Conservation (phyloP, 106 monocot species). For the Acorus gramineus region DNA sequence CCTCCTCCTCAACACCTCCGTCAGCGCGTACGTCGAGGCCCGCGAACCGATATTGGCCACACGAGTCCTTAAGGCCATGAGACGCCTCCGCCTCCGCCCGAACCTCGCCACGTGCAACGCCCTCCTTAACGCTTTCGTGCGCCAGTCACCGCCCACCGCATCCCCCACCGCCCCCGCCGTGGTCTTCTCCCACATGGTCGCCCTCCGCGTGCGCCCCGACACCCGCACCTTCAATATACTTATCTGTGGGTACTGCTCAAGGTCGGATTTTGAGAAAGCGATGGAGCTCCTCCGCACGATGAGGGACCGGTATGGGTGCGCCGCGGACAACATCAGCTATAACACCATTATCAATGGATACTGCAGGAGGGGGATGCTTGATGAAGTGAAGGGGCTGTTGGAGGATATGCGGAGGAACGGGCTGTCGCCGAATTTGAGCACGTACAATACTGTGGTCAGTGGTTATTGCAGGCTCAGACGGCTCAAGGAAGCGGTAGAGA, state of each 20-base stretch:
- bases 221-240: slow-evolving; percentile 69
- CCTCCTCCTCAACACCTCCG: slow-evolving; percentile 44
- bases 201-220: slow-evolving; percentile 46
- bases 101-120: slow-evolving; percentile 37
- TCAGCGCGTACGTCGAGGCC: slow-evolving; percentile 38
- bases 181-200: slow-evolving; percentile 40
- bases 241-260: slow-evolving; percentile 33
- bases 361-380: slow-evolving; percentile 63
- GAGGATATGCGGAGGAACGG: slow-evolving; percentile 67
- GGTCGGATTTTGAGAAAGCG: slow-evolving; percentile 34
- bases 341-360: slow-evolving; percentile 76
- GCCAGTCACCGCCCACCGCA: slow-evolving; percentile 15
- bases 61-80: slow-evolving; percentile 55
- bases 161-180: slow-evolving; percentile 22
- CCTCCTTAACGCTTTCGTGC: slow-evolving; percentile 36
- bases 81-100: slow-evolving; percentile 29
- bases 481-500: slow-evolving; percentile 67
- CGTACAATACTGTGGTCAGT: slow-evolving; percentile 73
- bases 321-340: slow-evolving; percentile 57
- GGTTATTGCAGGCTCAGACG: slow-evolving; percentile 62
- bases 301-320: slow-evolving; percentile 31
- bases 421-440: slow-evolving; percentile 31
- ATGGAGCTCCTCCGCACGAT: slow-evolving; percentile 30
- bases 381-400: slow-evolving; percentile 50
- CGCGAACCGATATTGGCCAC: slow-evolving; percentile 32